Conservation (phyloP, 257 asterid species). For the Plantago major region DNA sequence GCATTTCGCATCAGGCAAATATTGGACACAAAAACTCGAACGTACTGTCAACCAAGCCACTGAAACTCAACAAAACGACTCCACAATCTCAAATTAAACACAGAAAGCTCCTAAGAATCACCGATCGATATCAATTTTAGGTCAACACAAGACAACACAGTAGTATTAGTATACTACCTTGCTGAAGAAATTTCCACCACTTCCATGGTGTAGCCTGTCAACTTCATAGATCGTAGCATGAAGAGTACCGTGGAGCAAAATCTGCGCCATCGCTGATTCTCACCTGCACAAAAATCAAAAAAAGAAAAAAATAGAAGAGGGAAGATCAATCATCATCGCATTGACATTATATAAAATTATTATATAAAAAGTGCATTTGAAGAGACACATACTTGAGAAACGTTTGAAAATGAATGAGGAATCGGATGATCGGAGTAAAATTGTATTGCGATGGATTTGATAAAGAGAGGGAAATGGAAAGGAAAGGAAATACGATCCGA, state of each 20-base stretch:
- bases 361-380: too few species aligned
- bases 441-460: neutral
- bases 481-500: neutral
- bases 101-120: neutral
- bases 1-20: too few species aligned
- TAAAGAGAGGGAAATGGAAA: neutral
- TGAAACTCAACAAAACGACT: neutral
- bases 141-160: neutral
- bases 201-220: constrained; percentile 32
- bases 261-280: constrained; percentile 38
- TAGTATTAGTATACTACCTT: constrained; percentile 29
- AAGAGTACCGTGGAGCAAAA: constrained; percentile 53
- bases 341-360: neutral
- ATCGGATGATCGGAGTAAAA: too few species aligned
- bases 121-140: constrained; percentile 3
- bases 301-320: neutral
- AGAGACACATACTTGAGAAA: too few species aligned
- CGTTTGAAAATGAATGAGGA: too few species aligned
- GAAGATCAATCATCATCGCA: neutral
- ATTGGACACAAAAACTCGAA: too few species aligned
- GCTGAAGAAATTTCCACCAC: constrained; percentile 38
- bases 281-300: constrained; percentile 21
- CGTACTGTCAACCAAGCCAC: neutral
- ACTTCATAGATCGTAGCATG: constrained; percentile 56
- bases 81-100: neutral